Base-by-base conservation (phyloP, 495 filamentous ascomycete species). In the Neurospora tetrasperma region DNA sequence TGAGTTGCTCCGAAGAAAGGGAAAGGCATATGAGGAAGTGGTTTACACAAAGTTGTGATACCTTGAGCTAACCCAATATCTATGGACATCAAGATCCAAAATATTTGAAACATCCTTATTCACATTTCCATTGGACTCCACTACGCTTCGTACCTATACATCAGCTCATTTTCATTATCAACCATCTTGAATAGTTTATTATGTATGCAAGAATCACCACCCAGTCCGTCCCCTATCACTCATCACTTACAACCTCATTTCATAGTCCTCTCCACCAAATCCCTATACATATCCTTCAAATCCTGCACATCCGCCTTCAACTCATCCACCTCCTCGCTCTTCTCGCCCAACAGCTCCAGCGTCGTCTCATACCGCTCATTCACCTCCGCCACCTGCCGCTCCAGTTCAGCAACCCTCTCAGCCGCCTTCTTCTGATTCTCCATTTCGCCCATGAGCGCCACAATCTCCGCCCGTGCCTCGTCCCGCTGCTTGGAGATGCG, bases 281-380 rank as follows among this genome's bases (percentile, higher is more conserved):
- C 95, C 77, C 94, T 88, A 83, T 97, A 97, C 85, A 99, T 95
- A 73, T 90, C 89, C 85, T 99, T 99, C 78, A 98, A 84, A 85
- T 98, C 96, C 70, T 88, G 85, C 71, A 98, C 91, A 86, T 98
- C 96, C 42, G 90, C 90, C 80, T 88, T 87, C 70, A 99, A 83
- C 85, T 98, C 95, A 75, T 97, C 93, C 16, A 97, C 94, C 79
- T 89, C 82, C 86, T 98, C 96, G 78, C 92, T 97, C 89, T 96
- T 97, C 87, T 99, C 96, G 12, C 96, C 96, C 46, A 98, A 81
- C 91, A 99, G 91, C 84, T 98, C 94, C 54, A 99, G 84, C 62
- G 92, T 95, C 2, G 94, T 96, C 80, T 94, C 89, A 79, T 98
- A 97, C 76, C 95, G 84, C 75, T 87, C 83, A 75, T 89, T 86